phyloP scores from a whole-genome alignment of 495 filamentous ascomycete species.

The Trichocladium antarcticum region DNA sequence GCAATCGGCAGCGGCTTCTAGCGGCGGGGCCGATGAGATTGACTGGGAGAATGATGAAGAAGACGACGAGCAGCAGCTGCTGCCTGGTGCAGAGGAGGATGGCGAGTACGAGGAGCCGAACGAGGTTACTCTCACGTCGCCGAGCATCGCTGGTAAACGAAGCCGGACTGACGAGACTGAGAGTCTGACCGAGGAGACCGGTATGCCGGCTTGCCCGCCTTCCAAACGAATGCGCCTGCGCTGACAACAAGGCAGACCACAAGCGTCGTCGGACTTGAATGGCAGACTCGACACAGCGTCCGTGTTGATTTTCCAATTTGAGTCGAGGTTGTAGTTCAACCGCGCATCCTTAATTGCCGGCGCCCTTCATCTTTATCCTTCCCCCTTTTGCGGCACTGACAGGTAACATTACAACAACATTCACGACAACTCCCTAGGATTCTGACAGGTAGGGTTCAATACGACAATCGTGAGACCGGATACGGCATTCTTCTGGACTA shows the following conservation, averaged over 20 bases:
- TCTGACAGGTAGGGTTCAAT: background rate
- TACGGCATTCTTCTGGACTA: too few species aligned
- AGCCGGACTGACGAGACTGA: conserved; percentile 23
- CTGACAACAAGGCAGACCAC: conserved; percentile 31
- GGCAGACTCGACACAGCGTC: conserved; percentile 6
- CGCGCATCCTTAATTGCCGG: background rate
- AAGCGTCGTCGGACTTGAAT: conserved; percentile 43
- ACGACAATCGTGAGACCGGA: too few species aligned
- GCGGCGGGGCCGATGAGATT: conserved; percentile 30
- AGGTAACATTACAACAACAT: conserved; percentile 7
- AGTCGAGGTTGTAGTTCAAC: conserved; percentile 22
- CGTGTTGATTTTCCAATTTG: background rate
- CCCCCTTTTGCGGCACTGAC: background rate
- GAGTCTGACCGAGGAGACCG: conserved; percentile 28
- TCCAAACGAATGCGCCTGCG: background rate
- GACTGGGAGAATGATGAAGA: conserved; percentile 37
- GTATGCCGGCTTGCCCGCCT: conserved; percentile 21
- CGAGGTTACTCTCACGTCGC: conserved; percentile 2
- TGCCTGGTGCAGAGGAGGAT: conserved; percentile 15
- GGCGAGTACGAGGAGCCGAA: conserved; percentile 19
- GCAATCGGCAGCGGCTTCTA: conserved; percentile 1
- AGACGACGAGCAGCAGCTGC: conserved; percentile 22
- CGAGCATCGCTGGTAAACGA: conserved; percentile 19
- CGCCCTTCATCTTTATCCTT: conserved; percentile 6
- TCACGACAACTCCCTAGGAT: background rate